Base-by-base conservation (phyloP, 257 asterid genomes). In the Fraxinus anomala region DNA sequence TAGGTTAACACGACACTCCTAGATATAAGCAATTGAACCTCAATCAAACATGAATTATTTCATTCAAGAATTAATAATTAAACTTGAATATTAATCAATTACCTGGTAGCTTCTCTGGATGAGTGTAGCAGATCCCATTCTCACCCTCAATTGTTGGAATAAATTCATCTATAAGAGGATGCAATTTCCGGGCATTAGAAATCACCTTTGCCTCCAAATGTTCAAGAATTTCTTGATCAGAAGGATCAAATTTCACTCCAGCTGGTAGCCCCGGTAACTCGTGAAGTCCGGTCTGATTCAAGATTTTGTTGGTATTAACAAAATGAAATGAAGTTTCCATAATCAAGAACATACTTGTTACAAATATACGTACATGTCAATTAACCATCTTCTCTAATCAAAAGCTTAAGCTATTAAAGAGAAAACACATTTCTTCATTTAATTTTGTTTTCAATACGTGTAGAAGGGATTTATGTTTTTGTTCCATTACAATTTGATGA, bases 161-260 rank as follows among this genome's bases (percentile, higher is more conserved):
- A 74, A 88, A 88, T 75, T 84, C 89, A 51, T 84, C 83, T 24
- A 86, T 88, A 16, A 86, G 78, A 11, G 88, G 88, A 82, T 88
- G 91, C 33, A 83, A 73, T 69, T 84, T 86, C 39, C 73, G 34
- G 54, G 71, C 73, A 61, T 83, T 85, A 34, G 73, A 36, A 9
- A 28, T n/a, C 30, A 73, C 82, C 54, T 86, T 88, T 21, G 88
- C 87, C 61, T 80, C 83, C 80, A 88, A 79, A 77, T 88, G 91
- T 67, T 86, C 85, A 31, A 88, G 83, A 82, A 88, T 82, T 74
- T 88, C 91, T 67, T 79, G 81, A 28, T 88, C 91, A 14, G 88
- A 80, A 47, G 91, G 91, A 80, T 88, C 91, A 74, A 88, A 88
- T 79, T 86, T 88, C 78, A 88, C 88, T 40, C 91, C 91, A 17